A percentile compares a stretch with the other conserved stretches of the same genome.
These are phyloP conservation scores for Flagelloscypha sp. DNA, from an alignment of 768 basidiomycete genomes.

Conservation along the genomic window DNA sequence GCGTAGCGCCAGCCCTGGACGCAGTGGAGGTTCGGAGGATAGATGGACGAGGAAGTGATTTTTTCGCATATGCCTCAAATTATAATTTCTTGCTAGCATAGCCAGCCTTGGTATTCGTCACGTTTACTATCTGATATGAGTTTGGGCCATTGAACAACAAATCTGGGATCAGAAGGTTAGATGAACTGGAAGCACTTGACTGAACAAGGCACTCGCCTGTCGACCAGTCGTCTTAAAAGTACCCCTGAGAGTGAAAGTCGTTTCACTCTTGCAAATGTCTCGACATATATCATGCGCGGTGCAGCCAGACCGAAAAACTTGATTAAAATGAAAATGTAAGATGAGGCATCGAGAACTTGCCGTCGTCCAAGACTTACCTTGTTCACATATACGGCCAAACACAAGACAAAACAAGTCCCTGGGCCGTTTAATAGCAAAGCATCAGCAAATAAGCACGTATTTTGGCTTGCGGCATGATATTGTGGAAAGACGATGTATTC, in stretches of 20 bases:
- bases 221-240: constrained; percentile 72
- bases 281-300: constrained; percentile 77
- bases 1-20: constrained; percentile 71
- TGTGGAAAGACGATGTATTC: no score
- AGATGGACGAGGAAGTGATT: constrained; percentile 61
- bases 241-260: constrained; percentile 79
- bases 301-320: constrained; percentile 71
- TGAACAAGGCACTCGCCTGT: constrained; percentile 43
- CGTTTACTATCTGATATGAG: constrained; percentile 31
- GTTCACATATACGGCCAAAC: constrained; percentile 59
- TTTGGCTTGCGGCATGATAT: no score
- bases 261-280: constrained; percentile 86
- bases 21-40: constrained; percentile 68
- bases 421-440: constrained; percentile 89
- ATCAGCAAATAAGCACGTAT: constrained; percentile 44
- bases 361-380: no score
- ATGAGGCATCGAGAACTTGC: no score
- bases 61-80: background rate
- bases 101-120: constrained; percentile 53
- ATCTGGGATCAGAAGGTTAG: constrained; percentile 32
- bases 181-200: constrained; percentile 1
- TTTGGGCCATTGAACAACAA: constrained; percentile 87
- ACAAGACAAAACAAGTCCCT: constrained; percentile 83
- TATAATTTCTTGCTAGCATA: constrained; percentile 24
- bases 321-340: constrained; percentile 6